phyloP scores from a whole-genome alignment of 805 yeast species.

The Lipomyces kockii region DNA sequence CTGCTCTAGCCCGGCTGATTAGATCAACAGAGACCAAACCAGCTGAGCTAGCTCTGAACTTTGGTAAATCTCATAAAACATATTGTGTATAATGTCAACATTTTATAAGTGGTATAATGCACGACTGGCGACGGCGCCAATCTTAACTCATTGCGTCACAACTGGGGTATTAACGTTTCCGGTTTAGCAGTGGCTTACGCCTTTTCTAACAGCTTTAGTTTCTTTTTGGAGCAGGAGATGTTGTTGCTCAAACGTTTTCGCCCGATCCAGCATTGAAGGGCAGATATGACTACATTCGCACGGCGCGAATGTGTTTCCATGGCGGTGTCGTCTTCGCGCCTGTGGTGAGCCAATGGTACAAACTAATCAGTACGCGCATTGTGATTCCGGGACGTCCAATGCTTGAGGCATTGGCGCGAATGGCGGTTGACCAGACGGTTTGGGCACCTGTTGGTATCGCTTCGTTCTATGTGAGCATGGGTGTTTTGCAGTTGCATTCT shows the following conservation, averaged over 20 bases:
- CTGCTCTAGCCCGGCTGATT: background rate
- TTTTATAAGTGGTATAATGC: conserved; percentile 32
- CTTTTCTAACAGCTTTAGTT: conserved; percentile 11
- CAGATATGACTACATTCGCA: conserved; percentile 58
- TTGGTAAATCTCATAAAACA: background rate
- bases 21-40: background rate
- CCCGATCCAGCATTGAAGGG: conserved; percentile 41
- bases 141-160: conserved; percentile 29
- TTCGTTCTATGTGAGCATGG: conserved; percentile 68
- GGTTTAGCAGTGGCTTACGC: too few species aligned
- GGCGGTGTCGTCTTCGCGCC: conserved; percentile 80
- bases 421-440: conserved; percentile 68
- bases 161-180: conserved; percentile 20
- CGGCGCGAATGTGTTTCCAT: conserved; percentile 66
- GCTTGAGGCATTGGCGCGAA: conserved; percentile 54
- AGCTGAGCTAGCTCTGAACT: background rate
- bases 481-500: conserved; percentile 63
- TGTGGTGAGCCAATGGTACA: conserved; percentile 66
- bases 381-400: conserved; percentile 31
- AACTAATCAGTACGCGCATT: conserved; percentile 30
- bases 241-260: conserved; percentile 65
- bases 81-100: conserved; percentile 17
- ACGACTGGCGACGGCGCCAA: conserved; percentile 28
- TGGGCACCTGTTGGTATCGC: conserved; percentile 81
- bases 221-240: conserved; percentile 76